Percentiles rank a stretch among this genome's conserved stretches.
These are phyloP conservation scores for Staphylotrichum longicolle DNA, from an alignment of 495 filamentous ascomycete species.

Conservation along the genomic window DNA sequence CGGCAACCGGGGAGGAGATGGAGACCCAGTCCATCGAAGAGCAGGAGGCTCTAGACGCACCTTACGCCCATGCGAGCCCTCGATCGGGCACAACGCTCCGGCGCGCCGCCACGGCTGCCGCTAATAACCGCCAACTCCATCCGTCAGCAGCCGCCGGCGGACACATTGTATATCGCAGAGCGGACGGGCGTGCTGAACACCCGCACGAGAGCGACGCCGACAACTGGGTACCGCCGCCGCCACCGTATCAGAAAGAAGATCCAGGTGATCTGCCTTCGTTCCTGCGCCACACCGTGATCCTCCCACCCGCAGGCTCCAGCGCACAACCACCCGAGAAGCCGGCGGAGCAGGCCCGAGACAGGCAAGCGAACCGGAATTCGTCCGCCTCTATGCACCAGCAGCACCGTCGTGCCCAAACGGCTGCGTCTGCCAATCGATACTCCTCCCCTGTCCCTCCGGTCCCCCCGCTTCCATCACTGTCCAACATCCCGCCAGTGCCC, in stretches of 20 bases:
- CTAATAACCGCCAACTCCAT: slow-evolving; percentile 62
- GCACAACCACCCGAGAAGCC: background rate
- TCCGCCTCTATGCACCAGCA: slow-evolving; percentile 21
- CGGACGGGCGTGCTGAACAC: slow-evolving; percentile 65
- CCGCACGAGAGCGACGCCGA: slow-evolving; percentile 90
- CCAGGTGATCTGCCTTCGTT: slow-evolving; percentile 54
- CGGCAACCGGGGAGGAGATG: slow-evolving; percentile 29
- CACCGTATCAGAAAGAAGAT: slow-evolving; percentile 73
- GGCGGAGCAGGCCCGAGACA: background rate
- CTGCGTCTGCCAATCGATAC: slow-evolving; percentile 14
- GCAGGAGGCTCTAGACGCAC: slow-evolving; percentile 60
- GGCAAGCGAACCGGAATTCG: slow-evolving; percentile 15
- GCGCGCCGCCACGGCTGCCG: slow-evolving; percentile 75
- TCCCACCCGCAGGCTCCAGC: slow-evolving; percentile 29
- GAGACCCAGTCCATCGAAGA: slow-evolving; percentile 47
- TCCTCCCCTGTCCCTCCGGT: slow-evolving; percentile 25
- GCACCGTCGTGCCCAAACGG: slow-evolving; percentile 24
- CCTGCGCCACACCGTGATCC: slow-evolving; percentile 40
- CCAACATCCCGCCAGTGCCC: slow-evolving; percentile 24
- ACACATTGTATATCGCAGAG: slow-evolving; percentile 49
- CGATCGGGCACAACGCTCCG: slow-evolving; percentile 72
- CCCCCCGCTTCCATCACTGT: slow-evolving; percentile 29
- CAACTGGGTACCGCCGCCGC: slow-evolving; percentile 91
- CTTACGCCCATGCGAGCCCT: slow-evolving; percentile 76
- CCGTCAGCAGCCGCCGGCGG: slow-evolving; percentile 44